Evolutionary conservation across 75 land plant genomes (phyloP), one percentile per base, ranked within the genome.

Genomic region (Picea sitchensis): DNA sequence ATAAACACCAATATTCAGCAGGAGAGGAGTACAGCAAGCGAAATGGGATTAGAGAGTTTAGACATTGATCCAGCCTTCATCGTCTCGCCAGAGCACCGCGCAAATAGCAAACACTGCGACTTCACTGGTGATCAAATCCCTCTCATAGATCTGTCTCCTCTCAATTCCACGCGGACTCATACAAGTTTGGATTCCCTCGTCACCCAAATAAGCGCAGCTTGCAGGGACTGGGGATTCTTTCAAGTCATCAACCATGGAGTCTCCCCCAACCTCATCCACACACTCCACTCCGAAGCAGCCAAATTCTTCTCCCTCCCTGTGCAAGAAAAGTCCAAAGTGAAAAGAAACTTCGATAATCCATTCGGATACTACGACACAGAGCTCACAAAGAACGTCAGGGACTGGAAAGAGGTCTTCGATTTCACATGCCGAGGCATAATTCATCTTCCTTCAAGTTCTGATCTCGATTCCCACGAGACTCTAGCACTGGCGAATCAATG

Each of bases 331-430:
- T 79, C 86, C 58, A 38, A 31, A 11, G 91, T 85, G 65, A 78
- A 89, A 7, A 91, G 94, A 82, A 87, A 90, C 61, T 79, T 89
- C 1, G 63, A 26, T 2, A 87, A 83, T 58, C 83, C 92, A 20
- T 20, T 90, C 59, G 99, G 99, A 5, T 96, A 89, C 83, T 88
- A 84, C 73, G 95, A 96, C 51, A 78, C 78, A 1, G 99, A 96
- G 81, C 92, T 89, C 64, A 96, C 99, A 47, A 94, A 96, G 86
- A 92, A 94, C 76, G 88, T 88, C 5, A 74, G 99, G 71, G 99
- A 96, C 76, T 96, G 95, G 99, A 96, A 96, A 73, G 95, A 94
- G 79, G 93, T 92, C 30, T 92, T 91, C 36, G 99, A 96, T 81
- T 88, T 89, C 68, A 58, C 67, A 4, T 63, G 79, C 30, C 8